A percentile compares a stretch with the other conserved stretches of the same genome.
These are phyloP conservation scores for Leucoagaricus sp. DNA, from an alignment of 1,284 basidiomycete species.

Conservation along the genomic window DNA sequence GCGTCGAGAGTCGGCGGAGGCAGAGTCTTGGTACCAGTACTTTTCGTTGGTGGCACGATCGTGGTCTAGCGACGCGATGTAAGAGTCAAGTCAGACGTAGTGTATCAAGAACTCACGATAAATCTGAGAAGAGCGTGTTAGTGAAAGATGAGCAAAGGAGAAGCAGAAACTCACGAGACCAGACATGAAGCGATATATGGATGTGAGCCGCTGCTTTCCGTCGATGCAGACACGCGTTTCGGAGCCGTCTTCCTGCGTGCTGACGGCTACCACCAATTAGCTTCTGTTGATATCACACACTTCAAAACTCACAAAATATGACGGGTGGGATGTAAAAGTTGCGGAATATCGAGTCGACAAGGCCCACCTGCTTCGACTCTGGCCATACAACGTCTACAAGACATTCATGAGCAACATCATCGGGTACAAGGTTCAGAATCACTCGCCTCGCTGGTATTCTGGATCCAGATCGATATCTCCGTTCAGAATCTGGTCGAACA, in stretches of 20 bases:
- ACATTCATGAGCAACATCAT: background rate
- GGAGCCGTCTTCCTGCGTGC: conserved; percentile 53
- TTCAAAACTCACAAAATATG: conserved; percentile 45
- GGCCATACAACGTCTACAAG: conserved; percentile 70
- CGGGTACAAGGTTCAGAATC: background rate
- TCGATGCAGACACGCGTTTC: conserved; percentile 72
- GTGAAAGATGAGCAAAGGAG: conserved; percentile 4
- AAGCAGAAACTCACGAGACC: conserved; percentile 60
- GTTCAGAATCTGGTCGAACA: conserved; percentile 64
- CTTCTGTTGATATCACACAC: no score
- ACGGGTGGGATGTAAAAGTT: conserved; percentile 77
- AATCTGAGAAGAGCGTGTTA: conserved; percentile 37
- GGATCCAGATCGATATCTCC: conserved; percentile 68
- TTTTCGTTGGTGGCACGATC: no score
- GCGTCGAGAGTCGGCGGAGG: no score
- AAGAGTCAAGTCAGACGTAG: no score
- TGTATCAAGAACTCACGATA: conserved; percentile 53
- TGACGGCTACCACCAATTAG: conserved; percentile 35
- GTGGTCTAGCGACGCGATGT: no score
- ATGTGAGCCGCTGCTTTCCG: conserved; percentile 78
- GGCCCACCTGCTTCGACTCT: conserved; percentile 62
- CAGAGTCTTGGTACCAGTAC: no score
- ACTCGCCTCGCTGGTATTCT: conserved; percentile 74
- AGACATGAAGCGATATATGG: conserved; percentile 69
- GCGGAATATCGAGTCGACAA: conserved; percentile 72